Base-by-base conservation (phyloP, 2,329 filamentous ascomycete genomes). In the Whalleya microplaca region DNA sequence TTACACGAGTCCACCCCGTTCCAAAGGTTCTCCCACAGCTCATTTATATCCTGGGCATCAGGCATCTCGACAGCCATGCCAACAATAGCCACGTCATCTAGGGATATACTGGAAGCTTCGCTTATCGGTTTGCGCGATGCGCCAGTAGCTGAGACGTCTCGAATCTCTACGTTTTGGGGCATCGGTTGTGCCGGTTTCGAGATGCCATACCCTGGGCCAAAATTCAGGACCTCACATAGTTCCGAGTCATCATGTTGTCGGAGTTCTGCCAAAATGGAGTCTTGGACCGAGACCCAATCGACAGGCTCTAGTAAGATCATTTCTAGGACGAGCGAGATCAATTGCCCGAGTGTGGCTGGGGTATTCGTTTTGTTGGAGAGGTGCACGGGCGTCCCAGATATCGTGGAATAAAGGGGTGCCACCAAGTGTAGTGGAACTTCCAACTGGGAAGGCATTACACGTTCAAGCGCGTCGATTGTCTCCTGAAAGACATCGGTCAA, bases 21-120 rank as follows among this genome's bases (percentile, higher is more conserved):
- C 18, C 46, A 46, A n/a, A 61, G 52, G 27, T 55, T 61, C 12
- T 61, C 40, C 58, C 58, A 61, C 20, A 58, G 40, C 41, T 58
- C 49, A 19, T 41, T 41, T 16, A 43, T 21, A n/a, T 58, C 55
- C 10, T 55, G 47, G n/a, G 58, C 55, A 18, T 48, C 55, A 16
- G 55, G 58, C 2, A 55, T 45, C 14, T 61, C 55, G 8, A 61
- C 45, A 7, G 58, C 52, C 37, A 61, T 48, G 8, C 58, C 58
- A 3, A 61, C 58, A 7, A 61, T 58, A 18, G 58, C 55, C 40
- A 61, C 58, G 19, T 60, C 58, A 23, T 60, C 58, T 41, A 49
- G 27, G 21, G 41, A 48, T 32, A 52, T 41, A 9, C 40, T 41
- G 10, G 48, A 53, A 27, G 21, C 4, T 21, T 21, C 16, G 29